Conservation (phyloP, 805 yeast species). For the Candida khao-thaluensis region DNA sequence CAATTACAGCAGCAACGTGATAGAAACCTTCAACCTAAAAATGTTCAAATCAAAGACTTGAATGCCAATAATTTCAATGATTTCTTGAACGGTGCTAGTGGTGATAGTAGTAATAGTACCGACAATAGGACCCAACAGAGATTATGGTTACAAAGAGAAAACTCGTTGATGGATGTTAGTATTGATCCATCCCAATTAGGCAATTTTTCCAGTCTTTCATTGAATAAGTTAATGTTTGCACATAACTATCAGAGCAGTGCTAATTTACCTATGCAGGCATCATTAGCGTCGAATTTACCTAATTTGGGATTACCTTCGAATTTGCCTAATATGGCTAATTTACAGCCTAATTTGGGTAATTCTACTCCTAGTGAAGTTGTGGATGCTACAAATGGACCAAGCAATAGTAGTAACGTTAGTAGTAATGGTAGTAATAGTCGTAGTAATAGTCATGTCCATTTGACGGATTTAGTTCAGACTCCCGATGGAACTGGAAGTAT, state of each 20-base stretch:
- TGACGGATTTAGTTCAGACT: slow-evolving; percentile 4
- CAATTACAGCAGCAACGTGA: slow-evolving; percentile 18
- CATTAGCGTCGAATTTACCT: too few relatives aligned
- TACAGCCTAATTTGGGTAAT: neutral
- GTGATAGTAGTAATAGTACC: slow-evolving; percentile 2
- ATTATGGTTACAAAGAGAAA: slow-evolving; percentile 81
- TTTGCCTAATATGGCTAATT: too few relatives aligned
- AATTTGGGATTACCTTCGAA: too few relatives aligned
- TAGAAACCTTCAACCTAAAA: neutral
- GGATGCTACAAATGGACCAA: slow-evolving; percentile 5
- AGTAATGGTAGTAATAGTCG: slow-evolving; percentile 1
- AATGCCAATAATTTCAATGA: slow-evolving; percentile 32
- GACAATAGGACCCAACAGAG: slow-evolving; percentile 69
- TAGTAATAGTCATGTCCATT: neutral
- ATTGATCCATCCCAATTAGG: slow-evolving; percentile 29
- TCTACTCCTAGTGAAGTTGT: slow-evolving; percentile 14
- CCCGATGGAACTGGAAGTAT: slow-evolving; percentile 17
- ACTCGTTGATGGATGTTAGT: slow-evolving; percentile 59
- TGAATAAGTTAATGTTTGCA: slow-evolving; percentile 40
- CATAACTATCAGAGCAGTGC: slow-evolving; percentile 26
- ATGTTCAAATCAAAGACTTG: slow-evolving; percentile 10
- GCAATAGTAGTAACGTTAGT: slow-evolving; percentile 1
- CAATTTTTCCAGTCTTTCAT: slow-evolving; percentile 40
- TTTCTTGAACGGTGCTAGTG: slow-evolving; percentile 20
- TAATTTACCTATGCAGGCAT: too few relatives aligned